phyloP scores from a whole-genome alignment of 73 alveolate species.

The Tetrahymena thermophila region DNA sequence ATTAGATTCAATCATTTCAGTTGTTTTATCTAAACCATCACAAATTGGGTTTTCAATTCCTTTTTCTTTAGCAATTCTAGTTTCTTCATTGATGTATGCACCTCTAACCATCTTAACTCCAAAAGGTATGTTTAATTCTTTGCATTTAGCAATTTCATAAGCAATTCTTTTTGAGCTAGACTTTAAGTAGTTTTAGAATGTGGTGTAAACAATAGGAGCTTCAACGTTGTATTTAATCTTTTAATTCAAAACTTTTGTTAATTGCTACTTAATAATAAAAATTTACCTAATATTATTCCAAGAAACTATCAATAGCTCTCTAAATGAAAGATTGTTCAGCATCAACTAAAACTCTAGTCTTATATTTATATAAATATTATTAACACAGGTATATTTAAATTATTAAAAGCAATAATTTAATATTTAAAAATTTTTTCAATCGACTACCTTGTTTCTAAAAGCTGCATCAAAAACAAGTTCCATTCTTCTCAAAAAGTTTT shows the following conservation, averaged over 20 bases:
- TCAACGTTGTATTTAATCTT: constrained; percentile 19
- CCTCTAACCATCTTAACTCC: constrained; percentile 44
- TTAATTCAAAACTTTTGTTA: not conserved
- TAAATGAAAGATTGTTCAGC: constrained; percentile 32
- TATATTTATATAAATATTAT: not conserved
- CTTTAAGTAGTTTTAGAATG: constrained; percentile 27
- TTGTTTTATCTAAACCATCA: constrained; percentile 40
- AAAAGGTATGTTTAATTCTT: not conserved
- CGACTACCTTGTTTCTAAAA: not conserved
- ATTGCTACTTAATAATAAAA: not conserved
- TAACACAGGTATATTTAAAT: too few species aligned
- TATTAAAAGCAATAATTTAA: too few species aligned
- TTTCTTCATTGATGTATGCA: constrained; percentile 26
- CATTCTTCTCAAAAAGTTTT: constrained; percentile 20
- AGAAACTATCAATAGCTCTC: constrained; percentile 15
- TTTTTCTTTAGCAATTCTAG: constrained; percentile 20
- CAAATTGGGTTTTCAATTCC: constrained; percentile 20
- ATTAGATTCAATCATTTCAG: constrained; percentile 36
- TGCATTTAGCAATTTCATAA: constrained; percentile 27
- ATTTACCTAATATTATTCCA: constrained; percentile 12
- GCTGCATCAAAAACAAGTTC: constrained; percentile 25
- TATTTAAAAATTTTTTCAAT: too few species aligned
- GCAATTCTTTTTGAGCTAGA: constrained; percentile 5
- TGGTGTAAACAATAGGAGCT: constrained; percentile 6
- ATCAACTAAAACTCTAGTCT: constrained; percentile 13